Evolutionary conservation across 805 yeast genomes (phyloP), one percentile per base, ranked within the genome.

Genomic region (Metschnikowia henanensis): DNA sequence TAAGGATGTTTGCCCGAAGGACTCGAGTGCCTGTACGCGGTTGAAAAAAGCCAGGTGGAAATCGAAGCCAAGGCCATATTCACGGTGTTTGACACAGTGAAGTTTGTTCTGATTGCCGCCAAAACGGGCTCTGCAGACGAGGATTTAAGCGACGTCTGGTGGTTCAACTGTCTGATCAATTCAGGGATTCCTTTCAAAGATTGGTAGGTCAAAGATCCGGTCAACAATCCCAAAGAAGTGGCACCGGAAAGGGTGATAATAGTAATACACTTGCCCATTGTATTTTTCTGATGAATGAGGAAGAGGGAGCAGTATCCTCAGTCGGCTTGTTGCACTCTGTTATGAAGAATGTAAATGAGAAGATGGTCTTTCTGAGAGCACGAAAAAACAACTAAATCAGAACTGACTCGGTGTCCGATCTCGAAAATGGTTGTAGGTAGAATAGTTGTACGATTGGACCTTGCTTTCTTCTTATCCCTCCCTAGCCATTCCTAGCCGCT

Each of bases 1-100:
- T 85, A 86, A 17, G 94, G 94, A 62, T 86, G 95, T 61, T 78
- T 78, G 43, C 75, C 81, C 29, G 67, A 58, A 5, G 62, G 52
- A 17, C 87, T 80, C 0, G 89, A 80, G 37, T 73, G 71, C 38
- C 65, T 66, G 58, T 73, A 85, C n/a, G 84, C 83, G 49, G 74
- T 51, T 25, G 71, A 65, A 52, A 85, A 80, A 38, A 80, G 66
- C 28, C 69, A 62, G 1, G 84, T 54, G 21, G 56, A 47, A 26
- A 80, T 32, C 4, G 75, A 58, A 15, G 82, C 81, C 26, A 81
- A 63, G 2, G 60, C 49, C 12, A 58, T 34, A 40, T 62, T 59
- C 6, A 84, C 33, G 16, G 72, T 19, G 38, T 63, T 57, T 12
- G 46, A 51, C 25, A 51, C 42, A 31, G 68, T 53, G 37, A 54